Evolutionary conservation across 257 asterid species (phyloP).

Genomic region (Nicotiana otophora): DNA sequence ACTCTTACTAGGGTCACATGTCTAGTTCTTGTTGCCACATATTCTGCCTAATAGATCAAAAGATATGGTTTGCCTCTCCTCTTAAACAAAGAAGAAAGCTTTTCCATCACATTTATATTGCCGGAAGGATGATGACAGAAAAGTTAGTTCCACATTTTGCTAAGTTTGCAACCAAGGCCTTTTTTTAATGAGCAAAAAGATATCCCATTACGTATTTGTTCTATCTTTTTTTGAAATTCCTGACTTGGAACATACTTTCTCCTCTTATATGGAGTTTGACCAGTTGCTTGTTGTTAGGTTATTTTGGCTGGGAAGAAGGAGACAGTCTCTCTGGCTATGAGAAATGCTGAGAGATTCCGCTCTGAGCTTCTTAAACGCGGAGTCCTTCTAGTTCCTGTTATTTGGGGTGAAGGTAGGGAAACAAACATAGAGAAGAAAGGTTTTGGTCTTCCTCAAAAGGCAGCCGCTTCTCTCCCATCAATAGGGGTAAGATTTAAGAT

Average conservation of each 20-base stretch:
- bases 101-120: neutral
- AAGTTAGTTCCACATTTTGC: neutral
- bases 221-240: neutral
- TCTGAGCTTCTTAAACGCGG: constrained; percentile 78
- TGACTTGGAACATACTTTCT: neutral
- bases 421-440: constrained; percentile 68
- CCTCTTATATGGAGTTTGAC: constrained; percentile 12
- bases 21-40: neutral
- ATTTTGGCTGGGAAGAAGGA: constrained; percentile 89
- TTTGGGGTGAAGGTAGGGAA: constrained; percentile 70
- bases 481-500: constrained; percentile 56
- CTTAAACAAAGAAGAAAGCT: neutral
- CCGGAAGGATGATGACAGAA: neutral
- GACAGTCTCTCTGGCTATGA: constrained; percentile 59
- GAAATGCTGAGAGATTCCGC: constrained; percentile 82
- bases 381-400: constrained; percentile 75
- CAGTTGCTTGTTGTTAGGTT: constrained; percentile 42
- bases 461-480: constrained; percentile 79
- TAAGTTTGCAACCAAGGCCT: neutral
- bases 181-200: neutral
- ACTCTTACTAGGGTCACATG: neutral
- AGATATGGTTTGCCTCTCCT: neutral
- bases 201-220: neutral
- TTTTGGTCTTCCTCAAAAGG: constrained; percentile 70
- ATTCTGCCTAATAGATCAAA: neutral